Conservation (phyloP, 257 asterid genomes). For the Salvia splendens region DNA sequence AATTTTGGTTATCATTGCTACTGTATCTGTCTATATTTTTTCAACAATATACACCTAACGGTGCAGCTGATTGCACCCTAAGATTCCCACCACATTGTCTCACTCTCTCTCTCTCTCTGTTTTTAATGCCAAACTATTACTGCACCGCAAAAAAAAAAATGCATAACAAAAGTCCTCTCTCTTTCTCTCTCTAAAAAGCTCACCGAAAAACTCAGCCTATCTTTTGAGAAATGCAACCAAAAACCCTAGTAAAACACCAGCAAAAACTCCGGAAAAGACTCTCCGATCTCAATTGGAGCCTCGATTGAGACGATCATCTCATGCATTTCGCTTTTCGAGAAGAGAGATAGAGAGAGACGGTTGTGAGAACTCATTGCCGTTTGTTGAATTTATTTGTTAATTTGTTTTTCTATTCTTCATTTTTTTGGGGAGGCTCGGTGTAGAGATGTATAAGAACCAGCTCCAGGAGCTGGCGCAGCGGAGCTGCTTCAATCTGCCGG, state of each 20-base stretch:
- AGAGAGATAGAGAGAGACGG: slow-evolving; percentile 5
- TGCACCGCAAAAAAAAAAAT: slow-evolving; percentile 36
- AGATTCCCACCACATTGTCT: slow-evolving; percentile 32
- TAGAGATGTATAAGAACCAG: slow-evolving; percentile 79
- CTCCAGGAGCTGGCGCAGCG: slow-evolving; percentile 92
- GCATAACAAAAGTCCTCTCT: slow-evolving; percentile 40
- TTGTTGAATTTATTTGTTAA: slow-evolving; percentile 26
- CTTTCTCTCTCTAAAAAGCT: slow-evolving; percentile 38
- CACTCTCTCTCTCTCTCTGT: slow-evolving; percentile 31
- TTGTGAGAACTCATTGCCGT: slow-evolving; percentile 25
- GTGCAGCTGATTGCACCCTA: slow-evolving; percentile 34
- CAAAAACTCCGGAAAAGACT: slow-evolving; percentile 6
- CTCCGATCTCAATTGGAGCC: slow-evolving; percentile 40
- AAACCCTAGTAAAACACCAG: slow-evolving; percentile 43
- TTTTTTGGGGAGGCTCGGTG: slow-evolving; percentile 20
- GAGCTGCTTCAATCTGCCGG: slow-evolving; percentile 90
- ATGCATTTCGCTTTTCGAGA: slow-evolving; percentile 31
- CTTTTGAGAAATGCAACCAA: slow-evolving; percentile 38
- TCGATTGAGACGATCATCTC: slow-evolving; percentile 33
- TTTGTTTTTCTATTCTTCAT: background rate
- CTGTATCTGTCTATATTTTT: no score
- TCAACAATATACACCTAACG: slow-evolving; percentile 24
- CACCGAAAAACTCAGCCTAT: slow-evolving; percentile 35
- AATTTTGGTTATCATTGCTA: no score
- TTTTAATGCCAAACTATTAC: slow-evolving; percentile 39